Evolutionary conservation across 2,329 filamentous ascomycete species (phyloP).

Genomic region (Aspergillus sp.): DNA sequence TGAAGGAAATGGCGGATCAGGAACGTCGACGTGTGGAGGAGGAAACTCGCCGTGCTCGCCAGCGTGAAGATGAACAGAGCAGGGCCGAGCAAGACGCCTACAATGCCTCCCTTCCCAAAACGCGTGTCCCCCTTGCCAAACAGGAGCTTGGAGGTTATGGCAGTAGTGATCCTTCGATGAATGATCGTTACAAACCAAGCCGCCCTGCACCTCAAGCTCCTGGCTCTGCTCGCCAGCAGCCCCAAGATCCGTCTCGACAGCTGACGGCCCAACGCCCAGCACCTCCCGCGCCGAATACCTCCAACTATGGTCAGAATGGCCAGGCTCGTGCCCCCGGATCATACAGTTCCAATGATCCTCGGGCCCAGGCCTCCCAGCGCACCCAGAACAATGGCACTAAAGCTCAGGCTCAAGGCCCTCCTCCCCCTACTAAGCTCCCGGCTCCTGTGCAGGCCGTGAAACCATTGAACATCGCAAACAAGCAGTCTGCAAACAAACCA

Average conservation of each 20-base stretch:
- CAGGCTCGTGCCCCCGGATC: slow-evolving; percentile 33
- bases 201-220: slow-evolving; percentile 80
- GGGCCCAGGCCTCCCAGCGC: slow-evolving; percentile 37
- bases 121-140: slow-evolving; percentile 73
- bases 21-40: slow-evolving; percentile 50
- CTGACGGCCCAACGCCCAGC: slow-evolving; percentile 73
- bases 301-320: slow-evolving; percentile 26
- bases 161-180: slow-evolving; percentile 45
- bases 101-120: slow-evolving; percentile 82
- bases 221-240: slow-evolving; percentile 47
- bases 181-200: slow-evolving; percentile 72
- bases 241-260: slow-evolving; percentile 47
- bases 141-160: slow-evolving; percentile 79
- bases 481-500: slow-evolving; percentile 49
- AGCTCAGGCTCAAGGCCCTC: slow-evolving; percentile 38
- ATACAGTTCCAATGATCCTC: slow-evolving; percentile 28
- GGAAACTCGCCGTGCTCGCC: slow-evolving; percentile 44
- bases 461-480: slow-evolving; percentile 71
- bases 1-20: slow-evolving; percentile 55
- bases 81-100: slow-evolving; percentile 79
- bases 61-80: slow-evolving; percentile 54
- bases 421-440: slow-evolving; percentile 54
- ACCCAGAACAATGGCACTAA: slow-evolving; percentile 43
- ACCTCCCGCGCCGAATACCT: slow-evolving; percentile 62
- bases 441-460: slow-evolving; percentile 60